Base-by-base conservation (phyloP, 108 stramenopile genomes). In the Stephanodiscus minutulus region DNA sequence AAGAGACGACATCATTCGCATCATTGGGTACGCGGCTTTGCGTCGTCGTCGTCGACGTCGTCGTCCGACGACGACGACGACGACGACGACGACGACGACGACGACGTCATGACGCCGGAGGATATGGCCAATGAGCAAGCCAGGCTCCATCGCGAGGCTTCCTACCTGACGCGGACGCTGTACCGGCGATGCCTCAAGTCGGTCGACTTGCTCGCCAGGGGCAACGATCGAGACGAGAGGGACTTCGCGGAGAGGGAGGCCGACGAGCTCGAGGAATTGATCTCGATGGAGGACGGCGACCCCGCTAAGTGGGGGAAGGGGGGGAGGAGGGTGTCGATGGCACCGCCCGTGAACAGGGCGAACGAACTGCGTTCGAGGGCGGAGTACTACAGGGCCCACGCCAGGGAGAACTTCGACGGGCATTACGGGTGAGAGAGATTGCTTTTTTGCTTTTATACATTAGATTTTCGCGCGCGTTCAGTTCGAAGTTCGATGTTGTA, bases 321-420 rank as follows among this genome's bases (percentile, higher is more conserved):
- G 20, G 2, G 37, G 50, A 62, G 31, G 44, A 27, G 53, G 48
- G 69, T 71, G 9, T 77, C 85, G 44, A 81, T 91, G 79, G 64
- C 86, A 41, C 93, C 91, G 28, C 90, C 93, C 20, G 90, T 91
- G 22, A 76, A 95, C 70, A 75, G 86, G 43, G 70, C 78, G n/a
- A 84, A 92, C 68, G 93, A 95, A 76, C 64, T 95, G 22, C 66
- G 72, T 6, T 90, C 89, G 7, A 71, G 93, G 27, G 78, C 84
- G 59, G 81, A 91, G 28, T 95, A 95, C 65, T 95, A 95, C 73
- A 70, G 73, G 20, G 70, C 81, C 2, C 91, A 85, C 59, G 70
- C 88, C 1, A 64, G 89, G 31, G 93, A 95, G 73, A 70, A 89
- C 54, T 92, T 95, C 53, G 73, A 76, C 28, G 87, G 88, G 22